Percentiles rank a stretch among this genome's conserved stretches.
Conservation (phyloP, 2,329 filamentous ascomycete species). For the Trichophyton rubrum region DNA sequence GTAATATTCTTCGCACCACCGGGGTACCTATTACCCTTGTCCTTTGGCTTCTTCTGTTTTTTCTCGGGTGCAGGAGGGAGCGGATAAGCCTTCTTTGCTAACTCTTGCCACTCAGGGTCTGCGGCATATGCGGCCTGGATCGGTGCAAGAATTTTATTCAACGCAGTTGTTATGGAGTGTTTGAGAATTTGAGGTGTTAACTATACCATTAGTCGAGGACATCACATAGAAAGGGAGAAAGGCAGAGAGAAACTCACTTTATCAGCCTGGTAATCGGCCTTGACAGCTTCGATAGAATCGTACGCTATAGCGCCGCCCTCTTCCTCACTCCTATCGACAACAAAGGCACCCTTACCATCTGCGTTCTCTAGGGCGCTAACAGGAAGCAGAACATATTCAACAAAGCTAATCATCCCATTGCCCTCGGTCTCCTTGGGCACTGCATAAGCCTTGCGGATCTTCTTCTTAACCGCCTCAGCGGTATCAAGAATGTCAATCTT, state of each 20-base stretch:
- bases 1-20: slow-evolving; percentile 21
- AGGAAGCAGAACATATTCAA: slow-evolving; percentile 76
- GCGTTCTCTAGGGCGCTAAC: slow-evolving; percentile 49
- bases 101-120: slow-evolving; percentile 66
- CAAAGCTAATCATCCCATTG: slow-evolving; percentile 76
- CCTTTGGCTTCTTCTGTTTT: slow-evolving; percentile 61
- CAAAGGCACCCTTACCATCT: slow-evolving; percentile 48
- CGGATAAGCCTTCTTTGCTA: slow-evolving; percentile 71
- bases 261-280: slow-evolving; percentile 69
- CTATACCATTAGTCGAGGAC: slow-evolving; percentile 23
- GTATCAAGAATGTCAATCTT: slow-evolving; percentile 90
- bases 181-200: slow-evolving; percentile 82
- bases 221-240: neutral
- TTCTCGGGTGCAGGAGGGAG: slow-evolving; percentile 52
- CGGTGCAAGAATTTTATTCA: slow-evolving; percentile 62
- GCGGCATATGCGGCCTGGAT: slow-evolving; percentile 62
- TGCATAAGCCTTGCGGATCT: slow-evolving; percentile 74
- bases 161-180: slow-evolving; percentile 61
- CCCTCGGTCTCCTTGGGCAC: slow-evolving; percentile 64
- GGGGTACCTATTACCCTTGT: slow-evolving; percentile 57
- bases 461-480: slow-evolving; percentile 62
- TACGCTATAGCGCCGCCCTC: slow-evolving; percentile 69
- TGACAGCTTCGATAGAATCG: slow-evolving; percentile 58
- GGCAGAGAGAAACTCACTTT: slow-evolving; percentile 42
- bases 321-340: slow-evolving; percentile 48